phyloP scores from a whole-genome alignment of 2,329 filamentous ascomycete genomes.

The Neoarthrinium moseri region DNA sequence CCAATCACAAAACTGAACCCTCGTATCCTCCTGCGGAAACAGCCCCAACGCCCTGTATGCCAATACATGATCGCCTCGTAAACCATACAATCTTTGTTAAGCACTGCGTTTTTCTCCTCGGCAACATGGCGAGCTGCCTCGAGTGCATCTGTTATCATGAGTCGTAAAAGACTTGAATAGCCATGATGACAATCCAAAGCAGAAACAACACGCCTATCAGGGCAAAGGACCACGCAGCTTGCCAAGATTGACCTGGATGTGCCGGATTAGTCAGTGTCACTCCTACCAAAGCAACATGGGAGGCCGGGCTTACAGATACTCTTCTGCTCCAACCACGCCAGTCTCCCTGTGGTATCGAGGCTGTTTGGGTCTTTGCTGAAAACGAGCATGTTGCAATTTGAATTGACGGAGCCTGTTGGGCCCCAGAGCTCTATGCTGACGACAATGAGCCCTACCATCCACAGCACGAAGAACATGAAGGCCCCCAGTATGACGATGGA shows the following conservation, averaged over 20 bases:
- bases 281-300: background rate
- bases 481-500: conserved; percentile 62
- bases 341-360: conserved; percentile 48
- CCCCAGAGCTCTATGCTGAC: conserved; percentile 64
- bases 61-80: no score
- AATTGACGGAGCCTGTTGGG: conserved; percentile 54
- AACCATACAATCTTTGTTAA: no score
- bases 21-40: no score
- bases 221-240: conserved; percentile 62
- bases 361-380: conserved; percentile 49
- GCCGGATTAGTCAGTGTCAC: background rate
- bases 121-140: no score
- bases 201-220: conserved; percentile 60
- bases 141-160: no score
- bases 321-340: conserved; percentile 64
- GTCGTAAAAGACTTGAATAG: conserved; percentile 59
- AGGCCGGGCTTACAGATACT: conserved; percentile 53
- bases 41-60: no score
- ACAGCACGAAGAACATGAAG: conserved; percentile 67
- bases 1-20: no score
- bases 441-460: conserved; percentile 64
- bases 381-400: conserved; percentile 58
- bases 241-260: conserved; percentile 58
- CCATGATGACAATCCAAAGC: conserved; percentile 69
- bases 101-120: no score